phyloP scores from a whole-genome alignment of 148 eudicot genomes.

The Polygonum maritimum region DNA sequence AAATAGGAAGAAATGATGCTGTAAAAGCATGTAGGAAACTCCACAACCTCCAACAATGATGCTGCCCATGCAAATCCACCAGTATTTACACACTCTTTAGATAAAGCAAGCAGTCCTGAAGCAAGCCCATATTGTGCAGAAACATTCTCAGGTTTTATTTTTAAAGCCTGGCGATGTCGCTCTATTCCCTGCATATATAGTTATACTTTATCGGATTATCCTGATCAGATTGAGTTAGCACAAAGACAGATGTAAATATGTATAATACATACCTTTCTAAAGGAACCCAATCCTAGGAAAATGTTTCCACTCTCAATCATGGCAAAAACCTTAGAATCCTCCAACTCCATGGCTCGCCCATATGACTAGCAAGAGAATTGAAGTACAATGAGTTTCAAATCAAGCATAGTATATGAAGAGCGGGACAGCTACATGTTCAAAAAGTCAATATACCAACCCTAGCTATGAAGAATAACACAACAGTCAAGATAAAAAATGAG shows the following conservation, averaged over 20 bases:
- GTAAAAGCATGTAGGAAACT: slow-evolving; percentile 10
- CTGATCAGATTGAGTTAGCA: background rate
- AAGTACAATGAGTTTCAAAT: background rate
- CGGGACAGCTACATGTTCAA: background rate
- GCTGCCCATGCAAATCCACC: slow-evolving; percentile 95
- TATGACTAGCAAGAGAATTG: slow-evolving; percentile 52
- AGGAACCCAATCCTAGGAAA: slow-evolving; percentile 78
- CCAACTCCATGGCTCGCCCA: slow-evolving; percentile 89
- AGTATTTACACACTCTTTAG: slow-evolving; percentile 67
- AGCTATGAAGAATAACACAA: background rate
- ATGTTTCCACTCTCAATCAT: slow-evolving; percentile 92
- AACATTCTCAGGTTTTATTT: slow-evolving; percentile 47
- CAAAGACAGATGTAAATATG: background rate
- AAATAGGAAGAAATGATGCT: background rate
- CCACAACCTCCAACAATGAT: slow-evolving; percentile 78
- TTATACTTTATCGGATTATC: background rate
- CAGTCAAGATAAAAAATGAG: background rate
- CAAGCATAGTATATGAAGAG: background rate
- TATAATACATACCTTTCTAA: slow-evolving; percentile 48
- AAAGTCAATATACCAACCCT: background rate
- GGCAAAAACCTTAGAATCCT: slow-evolving; percentile 66
- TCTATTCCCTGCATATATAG: slow-evolving; percentile 56
- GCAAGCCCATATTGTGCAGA: slow-evolving; percentile 87
- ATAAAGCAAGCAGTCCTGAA: slow-evolving; percentile 72
- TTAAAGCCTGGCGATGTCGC: slow-evolving; percentile 67